Conservation (phyloP, 345 rosid species). For the Lumnitzera racemosa region DNA sequence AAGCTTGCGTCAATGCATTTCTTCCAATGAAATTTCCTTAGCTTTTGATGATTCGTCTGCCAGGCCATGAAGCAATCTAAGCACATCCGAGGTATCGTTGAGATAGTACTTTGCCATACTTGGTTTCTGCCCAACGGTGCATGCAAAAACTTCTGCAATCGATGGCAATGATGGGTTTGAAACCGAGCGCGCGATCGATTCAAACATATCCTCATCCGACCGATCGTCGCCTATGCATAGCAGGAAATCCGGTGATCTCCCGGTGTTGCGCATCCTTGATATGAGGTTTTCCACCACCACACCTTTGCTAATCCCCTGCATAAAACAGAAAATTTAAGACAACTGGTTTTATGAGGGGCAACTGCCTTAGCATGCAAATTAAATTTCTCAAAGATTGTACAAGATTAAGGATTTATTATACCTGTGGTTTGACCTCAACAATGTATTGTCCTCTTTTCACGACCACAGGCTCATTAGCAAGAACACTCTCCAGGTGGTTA, state of each 20-base stretch:
- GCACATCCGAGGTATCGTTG: slow-evolving; percentile 54
- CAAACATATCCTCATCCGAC: slow-evolving; percentile 88
- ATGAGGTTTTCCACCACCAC: slow-evolving; percentile 53
- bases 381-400: neutral
- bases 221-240: slow-evolving; percentile 80
- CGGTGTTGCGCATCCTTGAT: slow-evolving; percentile 37
- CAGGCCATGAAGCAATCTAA: slow-evolving; percentile 50
- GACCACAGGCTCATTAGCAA: slow-evolving; percentile 78
- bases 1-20: neutral
- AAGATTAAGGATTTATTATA: slow-evolving; percentile 7
- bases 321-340: neutral
- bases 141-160: slow-evolving; percentile 52
- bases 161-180: slow-evolving; percentile 36
- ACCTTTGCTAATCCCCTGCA: slow-evolving; percentile 78
- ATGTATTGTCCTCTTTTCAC: slow-evolving; percentile 76
- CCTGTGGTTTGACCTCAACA: slow-evolving; percentile 96
- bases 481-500: slow-evolving; percentile 78
- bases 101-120: slow-evolving; percentile 84
- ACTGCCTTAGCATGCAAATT: no score
- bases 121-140: slow-evolving; percentile 84
- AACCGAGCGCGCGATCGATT: slow-evolving; percentile 32
- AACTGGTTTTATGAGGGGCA: no score
- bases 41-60: slow-evolving; percentile 24
- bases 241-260: slow-evolving; percentile 57
- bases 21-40: neutral